phyloP scores from a whole-genome alignment of 2,329 filamentous ascomycete genomes.

The Neofusicoccum umdonicola region DNA sequence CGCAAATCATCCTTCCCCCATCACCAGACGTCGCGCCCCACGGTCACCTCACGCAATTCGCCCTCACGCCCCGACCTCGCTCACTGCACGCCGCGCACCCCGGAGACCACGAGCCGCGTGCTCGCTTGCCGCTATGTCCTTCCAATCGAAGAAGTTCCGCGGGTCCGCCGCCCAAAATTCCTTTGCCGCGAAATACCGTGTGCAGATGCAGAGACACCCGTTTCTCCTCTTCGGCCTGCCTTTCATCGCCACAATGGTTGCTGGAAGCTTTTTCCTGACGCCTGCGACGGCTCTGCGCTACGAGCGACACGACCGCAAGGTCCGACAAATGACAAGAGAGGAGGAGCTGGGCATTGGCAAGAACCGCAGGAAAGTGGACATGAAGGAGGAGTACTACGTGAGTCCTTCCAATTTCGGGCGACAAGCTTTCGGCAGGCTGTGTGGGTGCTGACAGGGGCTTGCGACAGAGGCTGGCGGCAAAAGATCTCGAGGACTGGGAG shows the following conservation, averaged over 20 bases:
- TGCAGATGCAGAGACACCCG: constrained; percentile 71
- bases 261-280: constrained; percentile 89
- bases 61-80: background rate
- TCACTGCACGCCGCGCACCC: background rate
- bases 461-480: constrained; percentile 71
- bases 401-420: constrained; percentile 36
- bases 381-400: constrained; percentile 85
- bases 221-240: constrained; percentile 93
- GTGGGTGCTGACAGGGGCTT: constrained; percentile 17
- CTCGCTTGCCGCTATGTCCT: constrained; percentile 22
- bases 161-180: constrained; percentile 58
- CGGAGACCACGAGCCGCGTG: background rate
- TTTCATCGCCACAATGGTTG: constrained; percentile 85
- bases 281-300: constrained; percentile 92
- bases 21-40: background rate
- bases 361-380: constrained; percentile 68
- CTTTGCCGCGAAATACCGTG: constrained; percentile 74
- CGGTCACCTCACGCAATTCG: background rate
- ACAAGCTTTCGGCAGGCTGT: background rate
- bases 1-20: background rate
- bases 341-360: constrained; percentile 82
- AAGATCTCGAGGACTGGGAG: constrained; percentile 94
- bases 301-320: constrained; percentile 87
- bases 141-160: constrained; percentile 30
- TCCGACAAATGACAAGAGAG: constrained; percentile 78